These are phyloP conservation scores for Ustilago vetiveriae DNA, from an alignment of 1,284 basidiomycete species.

Conservation along the genomic window DNA sequence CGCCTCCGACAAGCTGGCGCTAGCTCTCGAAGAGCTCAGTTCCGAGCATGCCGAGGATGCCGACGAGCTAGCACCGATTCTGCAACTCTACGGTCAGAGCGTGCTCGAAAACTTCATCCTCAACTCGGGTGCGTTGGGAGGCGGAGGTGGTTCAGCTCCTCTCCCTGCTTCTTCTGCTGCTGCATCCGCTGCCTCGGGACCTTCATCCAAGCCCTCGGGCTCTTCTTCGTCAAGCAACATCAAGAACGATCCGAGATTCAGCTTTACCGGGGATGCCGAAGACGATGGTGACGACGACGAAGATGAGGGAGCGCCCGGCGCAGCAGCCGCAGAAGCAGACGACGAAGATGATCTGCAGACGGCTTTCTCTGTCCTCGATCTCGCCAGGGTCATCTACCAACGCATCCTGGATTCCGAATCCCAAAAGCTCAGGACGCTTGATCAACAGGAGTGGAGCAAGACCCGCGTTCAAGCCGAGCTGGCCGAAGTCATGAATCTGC, in stretches of 20 bases:
- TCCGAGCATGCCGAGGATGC: conserved; percentile 52
- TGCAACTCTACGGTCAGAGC: conserved; percentile 62
- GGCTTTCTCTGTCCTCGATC: conserved; percentile 62
- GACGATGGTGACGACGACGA: conserved; percentile 56
- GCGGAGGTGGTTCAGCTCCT: conserved; percentile 46
- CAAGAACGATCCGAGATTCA: conserved; percentile 53
- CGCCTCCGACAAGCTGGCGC: conserved; percentile 52
- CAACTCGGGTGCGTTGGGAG: conserved; percentile 61
- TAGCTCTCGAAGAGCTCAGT: conserved; percentile 55
- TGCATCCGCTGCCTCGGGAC: conserved; percentile 9
- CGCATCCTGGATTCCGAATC: conserved; percentile 35
- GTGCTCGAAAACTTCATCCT: conserved; percentile 61
- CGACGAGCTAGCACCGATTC: conserved; percentile 56
- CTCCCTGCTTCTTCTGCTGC: conserved; percentile 22
- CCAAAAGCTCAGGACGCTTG: conserved; percentile 43
- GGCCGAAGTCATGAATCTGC: conserved; percentile 63
- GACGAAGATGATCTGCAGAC: conserved; percentile 62
- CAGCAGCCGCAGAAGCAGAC: conserved; percentile 41
- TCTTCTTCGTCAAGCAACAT: conserved; percentile 16
- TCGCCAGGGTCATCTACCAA: conserved; percentile 60
- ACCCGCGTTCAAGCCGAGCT: conserved; percentile 51
- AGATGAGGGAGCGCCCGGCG: conserved; percentile 29
- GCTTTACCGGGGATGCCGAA: conserved; percentile 59
- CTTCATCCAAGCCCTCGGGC: conserved; percentile 16
- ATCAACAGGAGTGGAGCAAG: conserved; percentile 47